phyloP scores from a whole-genome alignment of 768 basidiomycete genomes.

The Mycena albidolilacea region DNA sequence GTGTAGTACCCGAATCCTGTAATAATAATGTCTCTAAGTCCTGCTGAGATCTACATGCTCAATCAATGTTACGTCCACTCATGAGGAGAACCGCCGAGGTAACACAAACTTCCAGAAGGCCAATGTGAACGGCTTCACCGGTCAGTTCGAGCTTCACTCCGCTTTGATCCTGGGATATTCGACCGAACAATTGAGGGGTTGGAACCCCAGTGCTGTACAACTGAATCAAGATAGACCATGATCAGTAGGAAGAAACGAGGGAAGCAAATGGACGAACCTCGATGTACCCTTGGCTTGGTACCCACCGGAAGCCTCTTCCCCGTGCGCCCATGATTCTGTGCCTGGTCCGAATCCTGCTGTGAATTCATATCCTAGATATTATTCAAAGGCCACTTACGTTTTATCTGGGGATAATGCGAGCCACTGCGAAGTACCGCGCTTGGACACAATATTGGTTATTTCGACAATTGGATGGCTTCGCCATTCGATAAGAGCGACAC shows the following conservation, averaged over 20 bases:
- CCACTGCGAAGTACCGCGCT: conserved; percentile 53
- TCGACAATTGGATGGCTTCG: conserved; percentile 48
- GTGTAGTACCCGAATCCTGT: background rate
- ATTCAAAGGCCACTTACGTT: conserved; percentile 42
- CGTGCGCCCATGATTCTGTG: conserved; percentile 26
- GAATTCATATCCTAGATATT: no score
- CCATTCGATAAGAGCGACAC: conserved; percentile 57
- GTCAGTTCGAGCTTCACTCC: conserved; percentile 28
- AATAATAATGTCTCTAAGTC: background rate
- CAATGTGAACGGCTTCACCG: conserved; percentile 21
- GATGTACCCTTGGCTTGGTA: conserved; percentile 21
- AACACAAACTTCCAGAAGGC: conserved; percentile 33
- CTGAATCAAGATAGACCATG: conserved; percentile 1
- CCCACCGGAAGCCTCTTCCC: conserved; percentile 28
- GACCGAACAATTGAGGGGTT: conserved; percentile 27
- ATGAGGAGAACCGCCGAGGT: conserved; percentile 21
- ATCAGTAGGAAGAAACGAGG: background rate
- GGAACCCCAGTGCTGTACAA: conserved; percentile 18
- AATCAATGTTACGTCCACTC: conserved; percentile 32
- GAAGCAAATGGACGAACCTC: conserved; percentile 11
- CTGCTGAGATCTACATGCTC: background rate
- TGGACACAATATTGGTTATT: conserved; percentile 48
- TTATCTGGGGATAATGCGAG: conserved; percentile 53
- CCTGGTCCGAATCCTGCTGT: conserved; percentile 4
- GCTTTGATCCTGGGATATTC: conserved; percentile 19